A percentile compares a stretch with the other conserved stretches of the same genome.
Conservation (phyloP, 371 early-diverging fungal species). For the Saksenaea vasiformis region DNA sequence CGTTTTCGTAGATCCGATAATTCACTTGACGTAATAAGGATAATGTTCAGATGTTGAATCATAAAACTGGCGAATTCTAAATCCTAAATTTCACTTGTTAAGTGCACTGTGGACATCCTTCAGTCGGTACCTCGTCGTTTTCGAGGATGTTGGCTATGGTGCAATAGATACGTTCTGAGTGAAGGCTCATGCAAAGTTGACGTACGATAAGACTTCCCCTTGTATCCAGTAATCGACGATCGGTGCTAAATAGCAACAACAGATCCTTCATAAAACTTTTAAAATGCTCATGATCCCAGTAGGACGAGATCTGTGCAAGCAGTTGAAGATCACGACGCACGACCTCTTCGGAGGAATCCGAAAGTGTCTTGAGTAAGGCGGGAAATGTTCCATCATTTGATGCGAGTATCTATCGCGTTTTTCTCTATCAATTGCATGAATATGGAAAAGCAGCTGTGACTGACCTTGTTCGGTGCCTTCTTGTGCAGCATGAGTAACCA, state of each 20-base stretch:
- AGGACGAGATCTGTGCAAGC: constrained; percentile 84
- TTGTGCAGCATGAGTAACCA: constrained; percentile 94
- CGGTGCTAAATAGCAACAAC: constrained; percentile 78
- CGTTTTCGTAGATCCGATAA: constrained; percentile 73
- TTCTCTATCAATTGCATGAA: no score
- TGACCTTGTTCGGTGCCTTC: constrained; percentile 76
- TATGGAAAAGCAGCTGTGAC: background rate
- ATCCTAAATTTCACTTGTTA: constrained; percentile 38
- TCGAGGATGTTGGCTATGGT: constrained; percentile 82
- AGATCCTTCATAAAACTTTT: constrained; percentile 77
- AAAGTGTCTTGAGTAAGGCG: constrained; percentile 79
- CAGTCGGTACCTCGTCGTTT: constrained; percentile 56
- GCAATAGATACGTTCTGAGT: constrained; percentile 86
- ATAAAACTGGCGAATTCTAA: constrained; percentile 88
- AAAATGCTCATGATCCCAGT: constrained; percentile 79
- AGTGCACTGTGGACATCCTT: background rate
- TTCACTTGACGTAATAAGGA: constrained; percentile 90
- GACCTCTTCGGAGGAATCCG: constrained; percentile 89
- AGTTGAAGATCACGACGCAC: constrained; percentile 85
- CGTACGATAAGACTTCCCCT: constrained; percentile 87
- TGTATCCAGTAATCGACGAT: constrained; percentile 80
- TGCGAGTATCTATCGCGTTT: constrained; percentile 51
- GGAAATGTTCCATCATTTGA: constrained; percentile 83
- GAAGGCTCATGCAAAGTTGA: constrained; percentile 81
- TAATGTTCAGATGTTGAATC: constrained; percentile 92